Evolutionary conservation across 805 yeast genomes (phyloP).

Genomic region (Vanderwaltozyma polyspora): DNA sequence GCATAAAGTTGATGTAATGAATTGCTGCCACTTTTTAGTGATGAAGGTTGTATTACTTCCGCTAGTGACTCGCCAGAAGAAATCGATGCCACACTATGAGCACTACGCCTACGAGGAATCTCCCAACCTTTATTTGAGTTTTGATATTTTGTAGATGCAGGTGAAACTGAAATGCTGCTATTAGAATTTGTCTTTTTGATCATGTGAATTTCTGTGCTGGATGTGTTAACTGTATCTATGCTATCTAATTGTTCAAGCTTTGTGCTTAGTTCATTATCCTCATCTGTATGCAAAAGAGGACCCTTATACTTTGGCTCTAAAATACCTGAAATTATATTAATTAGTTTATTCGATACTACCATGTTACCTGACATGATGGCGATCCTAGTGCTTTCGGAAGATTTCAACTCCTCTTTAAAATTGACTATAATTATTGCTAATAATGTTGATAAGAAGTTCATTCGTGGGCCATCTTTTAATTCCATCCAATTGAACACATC

Average conservation of each 20-base stretch:
- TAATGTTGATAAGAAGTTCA: constrained; percentile 19
- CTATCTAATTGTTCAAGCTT: neutral
- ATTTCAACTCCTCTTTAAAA: constrained; percentile 12
- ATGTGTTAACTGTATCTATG: too few relatives aligned
- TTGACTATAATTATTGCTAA: constrained; percentile 21
- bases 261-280: neutral
- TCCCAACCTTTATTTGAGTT: constrained; percentile 30
- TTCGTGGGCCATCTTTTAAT: constrained; percentile 31
- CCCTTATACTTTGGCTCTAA: constrained; percentile 29
- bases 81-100: constrained; percentile 21
- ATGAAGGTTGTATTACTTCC: constrained; percentile 26
- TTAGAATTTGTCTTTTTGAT: neutral
- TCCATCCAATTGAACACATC: constrained; percentile 33
- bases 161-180: constrained; percentile 14
- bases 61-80: constrained; percentile 24
- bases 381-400: constrained; percentile 33
- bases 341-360: constrained; percentile 46
- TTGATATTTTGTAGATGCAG: constrained; percentile 3
- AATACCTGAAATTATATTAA: constrained; percentile 42
- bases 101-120: constrained; percentile 26
- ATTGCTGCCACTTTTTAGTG: constrained; percentile 28
- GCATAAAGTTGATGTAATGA: constrained; percentile 31
- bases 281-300: constrained; percentile 2
- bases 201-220: neutral
- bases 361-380: constrained; percentile 51